Percentiles rank a stretch among this genome's conserved stretches.
Evolutionary conservation across 2,329 filamentous ascomycete species (phyloP).

Genomic region (Alternaria alternata): DNA sequence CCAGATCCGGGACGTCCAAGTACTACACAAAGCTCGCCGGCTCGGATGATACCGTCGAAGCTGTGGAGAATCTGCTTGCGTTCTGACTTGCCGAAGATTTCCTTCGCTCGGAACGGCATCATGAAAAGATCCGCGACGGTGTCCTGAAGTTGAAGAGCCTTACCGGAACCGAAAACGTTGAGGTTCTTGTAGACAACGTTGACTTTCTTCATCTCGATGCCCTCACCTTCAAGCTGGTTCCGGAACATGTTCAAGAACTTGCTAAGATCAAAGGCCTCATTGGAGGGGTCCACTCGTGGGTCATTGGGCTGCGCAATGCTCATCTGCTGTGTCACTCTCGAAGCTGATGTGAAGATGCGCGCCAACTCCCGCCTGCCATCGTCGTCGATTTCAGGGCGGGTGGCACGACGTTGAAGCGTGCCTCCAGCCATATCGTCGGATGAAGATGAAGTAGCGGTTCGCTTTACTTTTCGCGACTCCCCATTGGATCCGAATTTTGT

Average conservation of each 20-base stretch:
- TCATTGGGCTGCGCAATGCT: constrained; percentile 50
- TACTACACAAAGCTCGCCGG: constrained; percentile 59
- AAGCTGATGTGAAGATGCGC: constrained; percentile 36
- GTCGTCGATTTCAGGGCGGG: constrained; percentile 34
- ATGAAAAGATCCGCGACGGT: constrained; percentile 69
- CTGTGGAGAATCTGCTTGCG: constrained; percentile 65
- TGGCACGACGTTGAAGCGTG: constrained; percentile 25
- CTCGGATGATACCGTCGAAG: constrained; percentile 62
- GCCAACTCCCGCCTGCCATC: constrained; percentile 37
- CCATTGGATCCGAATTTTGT: constrained; percentile 25
- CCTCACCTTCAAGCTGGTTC: constrained; percentile 63
- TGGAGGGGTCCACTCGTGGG: constrained; percentile 61
- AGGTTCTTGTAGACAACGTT: constrained; percentile 72
- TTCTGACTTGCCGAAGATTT: constrained; percentile 57
- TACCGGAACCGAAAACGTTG: constrained; percentile 71
- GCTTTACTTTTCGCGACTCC: constrained; percentile 12
- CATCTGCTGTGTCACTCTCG: constrained; percentile 29
- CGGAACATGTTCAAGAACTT: constrained; percentile 62
- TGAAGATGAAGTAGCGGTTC: constrained; percentile 11
- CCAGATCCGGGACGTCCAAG: constrained; percentile 63
- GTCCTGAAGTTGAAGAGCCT: constrained; percentile 72
- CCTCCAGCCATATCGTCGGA: constrained; percentile 10
- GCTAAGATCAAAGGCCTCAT: constrained; percentile 61
- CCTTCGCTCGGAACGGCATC: constrained; percentile 65
- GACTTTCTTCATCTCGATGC: constrained; percentile 62